Evolutionary conservation across 2,329 filamentous ascomycete genomes (phyloP), one percentile per base, ranked within the genome.

Genomic region (Tolypocladium pustulatum): DNA sequence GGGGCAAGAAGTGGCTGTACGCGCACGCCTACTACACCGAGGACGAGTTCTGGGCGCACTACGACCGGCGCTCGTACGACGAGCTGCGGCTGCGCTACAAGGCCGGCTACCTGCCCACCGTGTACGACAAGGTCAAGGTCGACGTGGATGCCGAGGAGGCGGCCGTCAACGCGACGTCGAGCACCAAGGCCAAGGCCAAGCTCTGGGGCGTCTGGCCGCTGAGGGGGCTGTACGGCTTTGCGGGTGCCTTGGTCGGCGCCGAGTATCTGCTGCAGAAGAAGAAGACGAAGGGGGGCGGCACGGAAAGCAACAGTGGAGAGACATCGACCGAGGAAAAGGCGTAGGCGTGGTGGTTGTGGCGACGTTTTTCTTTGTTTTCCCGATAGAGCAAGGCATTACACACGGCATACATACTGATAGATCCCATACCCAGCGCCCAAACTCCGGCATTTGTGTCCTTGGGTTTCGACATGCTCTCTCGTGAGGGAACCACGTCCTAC

Each of bases 1-100:
- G 80, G 2, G 87, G 87, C 7, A 85, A 83, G 75, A 89, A 89
- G 71, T 88, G 84, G 76, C 72, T 90, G 1, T 90, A 90, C 62
- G 85, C 85, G 0, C 85, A 89, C 59, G 82, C 84, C 0, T 89
- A 85, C 69, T 88, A 88, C 68, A 81, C 78, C 3, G 81, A 87
- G 66, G 78, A 81, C 0, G 86, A 89, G 62, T 90, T 90, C 67
- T 89, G 86, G 86, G 69, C 74, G 12, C 76, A 82, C 57, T 89
- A 88, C 61, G 81, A 87, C 66, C 74, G 77, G 41, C 64, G 72
- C 9, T 81, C 81, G 66, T 88, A 89, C 61, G 81, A 87, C 52
- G 69, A 66, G 3, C 70, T 89, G 57, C 73, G 86, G 22, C 68
- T 70, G 30, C 83, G 80, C 65, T 89, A 88, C 65, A 71, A 75